These are phyloP conservation scores for Fusarium humuli DNA, from an alignment of 2,329 filamentous ascomycete genomes.

Conservation along the genomic window DNA sequence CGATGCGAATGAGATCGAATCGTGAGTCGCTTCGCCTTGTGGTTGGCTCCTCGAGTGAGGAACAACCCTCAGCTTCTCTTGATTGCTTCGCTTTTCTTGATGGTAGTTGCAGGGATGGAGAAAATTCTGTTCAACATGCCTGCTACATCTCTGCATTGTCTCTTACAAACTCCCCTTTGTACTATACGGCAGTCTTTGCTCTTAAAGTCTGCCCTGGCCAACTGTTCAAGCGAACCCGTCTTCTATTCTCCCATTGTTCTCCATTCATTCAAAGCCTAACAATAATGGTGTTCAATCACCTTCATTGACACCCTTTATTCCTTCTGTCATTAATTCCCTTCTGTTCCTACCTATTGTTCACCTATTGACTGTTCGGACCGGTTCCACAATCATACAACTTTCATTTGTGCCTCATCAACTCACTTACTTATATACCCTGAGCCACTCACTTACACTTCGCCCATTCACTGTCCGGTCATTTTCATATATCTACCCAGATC, in stretches of 20 bases:
- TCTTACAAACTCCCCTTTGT: conserved; percentile 6
- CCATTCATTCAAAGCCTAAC: conserved; percentile 41
- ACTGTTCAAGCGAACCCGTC: conserved; percentile 36
- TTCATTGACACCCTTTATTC: conserved; percentile 32
- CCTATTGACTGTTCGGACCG: conserved; percentile 37
- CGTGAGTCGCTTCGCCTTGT: conserved; percentile 14
- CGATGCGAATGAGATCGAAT: conserved; percentile 29
- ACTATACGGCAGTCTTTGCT: conserved; percentile 24
- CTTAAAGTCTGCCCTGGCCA: conserved; percentile 44
- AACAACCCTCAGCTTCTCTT: conserved; percentile 25
- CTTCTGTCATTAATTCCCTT: conserved; percentile 39
- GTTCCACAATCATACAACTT: conserved; percentile 30
- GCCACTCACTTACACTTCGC: conserved; percentile 21
- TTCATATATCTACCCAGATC: not conserved
- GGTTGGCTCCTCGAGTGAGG: conserved; percentile 23
- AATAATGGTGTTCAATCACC: conserved; percentile 48
- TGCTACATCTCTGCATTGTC: conserved; percentile 4
- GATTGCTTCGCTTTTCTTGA: conserved; percentile 19
- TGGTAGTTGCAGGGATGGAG: conserved; percentile 19
- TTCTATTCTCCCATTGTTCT: conserved; percentile 36
- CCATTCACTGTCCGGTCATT: conserved; percentile 24
- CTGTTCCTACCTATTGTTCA: conserved; percentile 26
- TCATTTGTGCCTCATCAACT: conserved; percentile 23
- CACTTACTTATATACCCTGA: conserved; percentile 1
- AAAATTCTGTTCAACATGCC: conserved; percentile 15